Conservation (phyloP, 1,284 basidiomycete genomes). For the Tetrapyrgos nigripes region DNA sequence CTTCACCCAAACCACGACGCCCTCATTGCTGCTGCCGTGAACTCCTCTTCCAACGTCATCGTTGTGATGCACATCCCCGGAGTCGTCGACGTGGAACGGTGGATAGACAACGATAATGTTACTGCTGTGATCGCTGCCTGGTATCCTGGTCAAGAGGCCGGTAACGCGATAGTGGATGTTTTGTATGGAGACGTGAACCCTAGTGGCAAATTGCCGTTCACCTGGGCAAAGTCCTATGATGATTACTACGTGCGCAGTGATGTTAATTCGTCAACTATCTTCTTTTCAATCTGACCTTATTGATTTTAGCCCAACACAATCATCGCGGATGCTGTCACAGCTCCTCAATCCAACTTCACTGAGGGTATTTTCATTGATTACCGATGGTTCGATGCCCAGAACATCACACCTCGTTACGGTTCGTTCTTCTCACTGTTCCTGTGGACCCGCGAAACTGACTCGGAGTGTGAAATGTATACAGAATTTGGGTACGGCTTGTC, state of each 20-base stretch:
- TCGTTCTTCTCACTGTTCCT: too few relatives aligned
- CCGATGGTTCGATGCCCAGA: slow-evolving; percentile 1
- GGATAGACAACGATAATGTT: slow-evolving; percentile 8
- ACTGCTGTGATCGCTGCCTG: neutral
- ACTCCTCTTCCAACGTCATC: slow-evolving; percentile 11
- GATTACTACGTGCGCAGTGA: neutral
- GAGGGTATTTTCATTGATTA: slow-evolving; percentile 8
- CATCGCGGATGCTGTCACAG: neutral
- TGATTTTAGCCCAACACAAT: slow-evolving; percentile 4
- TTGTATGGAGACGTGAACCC: slow-evolving; percentile 4
- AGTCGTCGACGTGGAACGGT: neutral
- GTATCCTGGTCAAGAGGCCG: neutral
- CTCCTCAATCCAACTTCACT: slow-evolving; percentile 14
- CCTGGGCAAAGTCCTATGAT: neutral
- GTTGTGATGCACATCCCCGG: slow-evolving; percentile 4
- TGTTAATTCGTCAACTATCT: too few relatives aligned
- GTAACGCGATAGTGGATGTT: neutral
- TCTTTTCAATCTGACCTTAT: neutral
- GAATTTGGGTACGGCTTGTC: slow-evolving; percentile 7
- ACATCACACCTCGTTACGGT: slow-evolving; percentile 5
- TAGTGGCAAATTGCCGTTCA: slow-evolving; percentile 1
- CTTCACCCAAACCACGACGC: slow-evolving; percentile 14
- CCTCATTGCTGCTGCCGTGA: slow-evolving; percentile 20
- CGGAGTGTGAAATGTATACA: neutral
- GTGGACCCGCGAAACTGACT: too few relatives aligned